phyloP scores from a whole-genome alignment of 164 flowering plant genomes.

The Sedum album region DNA sequence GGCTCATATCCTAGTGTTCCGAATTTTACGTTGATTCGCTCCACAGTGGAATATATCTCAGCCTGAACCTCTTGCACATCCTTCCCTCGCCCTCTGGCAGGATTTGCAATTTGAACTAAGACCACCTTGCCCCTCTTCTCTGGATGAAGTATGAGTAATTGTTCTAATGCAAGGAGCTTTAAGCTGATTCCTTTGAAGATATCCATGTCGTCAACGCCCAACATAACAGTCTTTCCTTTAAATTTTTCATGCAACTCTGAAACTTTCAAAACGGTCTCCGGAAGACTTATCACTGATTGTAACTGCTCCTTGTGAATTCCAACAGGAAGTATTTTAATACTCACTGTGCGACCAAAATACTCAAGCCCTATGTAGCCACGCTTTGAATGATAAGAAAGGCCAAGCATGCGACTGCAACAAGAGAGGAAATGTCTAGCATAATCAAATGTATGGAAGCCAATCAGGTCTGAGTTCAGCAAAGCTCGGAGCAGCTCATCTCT shows the following conservation, averaged over 20 bases:
- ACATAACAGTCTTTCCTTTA: slow-evolving; percentile 28
- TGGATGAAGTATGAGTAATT: slow-evolving; percentile 33
- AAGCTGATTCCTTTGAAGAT: slow-evolving; percentile 42
- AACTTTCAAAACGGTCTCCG: slow-evolving; percentile 26
- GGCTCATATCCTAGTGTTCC: slow-evolving; percentile 36
- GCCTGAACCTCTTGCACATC: slow-evolving; percentile 34
- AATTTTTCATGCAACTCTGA: slow-evolving; percentile 29
- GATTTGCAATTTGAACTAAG: slow-evolving; percentile 41
- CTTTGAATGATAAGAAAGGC: slow-evolving; percentile 39
- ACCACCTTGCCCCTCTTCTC: slow-evolving; percentile 32
- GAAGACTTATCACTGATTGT: slow-evolving; percentile 26
- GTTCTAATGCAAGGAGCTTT: slow-evolving; percentile 44
- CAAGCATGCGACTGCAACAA: slow-evolving; percentile 48
- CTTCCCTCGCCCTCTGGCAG: slow-evolving; percentile 43
- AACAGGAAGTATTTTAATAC: slow-evolving; percentile 44
- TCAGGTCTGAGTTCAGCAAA: slow-evolving; percentile 35
- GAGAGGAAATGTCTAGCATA: slow-evolving; percentile 48
- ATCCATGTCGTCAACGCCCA: slow-evolving; percentile 48
- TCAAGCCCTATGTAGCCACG: slow-evolving; percentile 46
- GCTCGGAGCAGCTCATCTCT: slow-evolving; percentile 43
- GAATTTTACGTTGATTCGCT: slow-evolving; percentile 28
- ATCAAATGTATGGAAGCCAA: slow-evolving; percentile 44
- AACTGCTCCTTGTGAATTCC: slow-evolving; percentile 41
- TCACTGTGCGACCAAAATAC: slow-evolving; percentile 40
- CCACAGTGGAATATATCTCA: slow-evolving; percentile 26